These are phyloP conservation scores for Seminavis robusta DNA, from an alignment of 108 stramenopile species.

Conservation along the genomic window DNA sequence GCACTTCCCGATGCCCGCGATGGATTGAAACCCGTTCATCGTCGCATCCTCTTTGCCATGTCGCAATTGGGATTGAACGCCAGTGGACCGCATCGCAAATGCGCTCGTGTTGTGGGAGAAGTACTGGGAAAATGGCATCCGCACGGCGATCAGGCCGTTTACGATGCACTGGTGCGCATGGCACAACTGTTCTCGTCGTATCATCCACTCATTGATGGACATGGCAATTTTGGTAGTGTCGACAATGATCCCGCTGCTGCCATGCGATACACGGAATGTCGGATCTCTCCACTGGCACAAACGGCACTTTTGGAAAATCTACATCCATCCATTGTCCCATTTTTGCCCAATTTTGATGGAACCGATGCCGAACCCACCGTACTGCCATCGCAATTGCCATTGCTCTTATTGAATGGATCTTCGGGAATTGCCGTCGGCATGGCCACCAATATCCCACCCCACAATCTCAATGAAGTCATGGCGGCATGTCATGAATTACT, in stretches of 20 bases:
- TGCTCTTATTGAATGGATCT: constrained; percentile 91
- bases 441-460: constrained; percentile 97
- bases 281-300: constrained; percentile 67
- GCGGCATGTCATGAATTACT: constrained; percentile 73
- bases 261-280: constrained; percentile 97
- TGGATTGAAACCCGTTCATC: constrained; percentile 96
- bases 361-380: constrained; percentile 92
- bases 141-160: constrained; percentile 91
- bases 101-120: constrained; percentile 96
- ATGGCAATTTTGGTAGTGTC: constrained; percentile 95
- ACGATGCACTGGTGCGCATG: constrained; percentile 95
- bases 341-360: constrained; percentile 91
- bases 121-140: constrained; percentile 92
- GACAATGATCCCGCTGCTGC: constrained; percentile 97
- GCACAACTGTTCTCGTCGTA: constrained; percentile 90
- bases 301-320: constrained; percentile 84
- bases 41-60: constrained; percentile 96
- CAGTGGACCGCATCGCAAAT: constrained; percentile 84
- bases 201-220: constrained; percentile 87
- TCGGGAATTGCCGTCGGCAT: constrained; percentile 95
- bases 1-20: constrained; percentile 96
- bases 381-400: constrained; percentile 86
- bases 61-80: constrained; percentile 76
- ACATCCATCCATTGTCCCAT: constrained; percentile 79
- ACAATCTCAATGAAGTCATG: constrained; percentile 92